Conservation (phyloP, 495 filamentous ascomycete species). For the Xanthoparmelia taractica region DNA sequence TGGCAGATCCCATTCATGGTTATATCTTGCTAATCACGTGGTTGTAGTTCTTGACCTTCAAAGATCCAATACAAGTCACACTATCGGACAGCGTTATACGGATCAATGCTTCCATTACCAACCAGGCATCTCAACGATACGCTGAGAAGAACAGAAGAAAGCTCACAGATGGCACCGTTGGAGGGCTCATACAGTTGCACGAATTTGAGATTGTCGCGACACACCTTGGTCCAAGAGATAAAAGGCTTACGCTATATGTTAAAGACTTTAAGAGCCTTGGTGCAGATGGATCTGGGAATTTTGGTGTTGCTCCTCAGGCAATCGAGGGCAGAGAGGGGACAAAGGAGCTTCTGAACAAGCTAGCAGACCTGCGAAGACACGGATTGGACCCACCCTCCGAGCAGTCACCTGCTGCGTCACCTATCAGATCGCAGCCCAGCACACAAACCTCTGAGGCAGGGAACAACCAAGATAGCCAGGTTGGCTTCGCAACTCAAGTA, state of each 20-base stretch:
- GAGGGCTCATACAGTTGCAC: conserved; percentile 32
- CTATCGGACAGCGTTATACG: conserved; percentile 37
- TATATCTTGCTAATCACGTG: conserved; percentile 27
- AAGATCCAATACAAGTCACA: conserved; percentile 21
- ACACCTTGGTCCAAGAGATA: conserved; percentile 25
- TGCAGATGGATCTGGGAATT: conserved; percentile 24
- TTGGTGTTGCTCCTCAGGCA: conserved; percentile 24
- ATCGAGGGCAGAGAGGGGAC: conserved; percentile 16
- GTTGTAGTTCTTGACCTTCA: conserved; percentile 17
- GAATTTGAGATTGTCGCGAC: conserved; percentile 38
- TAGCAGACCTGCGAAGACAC: conserved; percentile 18
- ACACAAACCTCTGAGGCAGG: neutral
- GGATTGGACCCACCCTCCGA: conserved; percentile 24
- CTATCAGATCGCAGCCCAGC: conserved; percentile 10
- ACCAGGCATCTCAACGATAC: conserved; percentile 22
- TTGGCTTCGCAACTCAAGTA: conserved; percentile 16
- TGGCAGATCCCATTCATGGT: neutral
- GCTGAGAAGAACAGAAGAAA: conserved; percentile 22
- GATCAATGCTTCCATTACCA: conserved; percentile 34
- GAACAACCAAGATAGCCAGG: conserved; percentile 2
- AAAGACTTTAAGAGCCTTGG: conserved; percentile 33
- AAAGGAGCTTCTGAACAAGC: conserved; percentile 15
- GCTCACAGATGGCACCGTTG: conserved; percentile 27
- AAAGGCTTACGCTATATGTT: conserved; percentile 31
- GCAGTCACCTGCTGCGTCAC: conserved; percentile 16